Conservation (phyloP, 23 red algal genomes). For the Agarophyton chilense region DNA sequence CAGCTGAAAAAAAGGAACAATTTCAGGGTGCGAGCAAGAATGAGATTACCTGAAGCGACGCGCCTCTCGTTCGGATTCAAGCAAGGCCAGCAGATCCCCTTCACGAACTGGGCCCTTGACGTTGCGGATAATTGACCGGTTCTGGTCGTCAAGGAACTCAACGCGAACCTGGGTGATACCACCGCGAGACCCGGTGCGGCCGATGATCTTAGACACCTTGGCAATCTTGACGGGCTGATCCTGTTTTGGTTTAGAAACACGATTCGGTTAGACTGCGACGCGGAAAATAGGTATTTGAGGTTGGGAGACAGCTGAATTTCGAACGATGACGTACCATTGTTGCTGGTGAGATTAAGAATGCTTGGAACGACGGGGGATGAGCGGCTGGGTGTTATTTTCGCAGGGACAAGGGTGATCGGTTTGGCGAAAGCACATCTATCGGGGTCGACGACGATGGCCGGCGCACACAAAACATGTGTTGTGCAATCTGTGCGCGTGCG, state of each 20-base stretch:
- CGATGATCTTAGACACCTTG: conserved; percentile 95
- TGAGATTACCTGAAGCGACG: conserved; percentile 83
- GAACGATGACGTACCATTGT: too few species aligned
- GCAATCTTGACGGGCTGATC: conserved; percentile 98
- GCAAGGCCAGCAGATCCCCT: conserved; percentile 91
- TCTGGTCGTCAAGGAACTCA: conserved; percentile 91
- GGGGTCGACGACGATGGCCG: too few species aligned
- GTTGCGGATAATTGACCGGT: conserved; percentile 98
- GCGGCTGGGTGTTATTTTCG: too few species aligned
- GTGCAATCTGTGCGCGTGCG: too few species aligned
- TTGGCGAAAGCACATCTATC: too few species aligned
- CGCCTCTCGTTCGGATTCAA: conserved; percentile 97
- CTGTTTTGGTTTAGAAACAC: background rate
- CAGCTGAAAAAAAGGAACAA: background rate
- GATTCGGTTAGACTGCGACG: background rate
- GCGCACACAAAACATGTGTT: too few species aligned
- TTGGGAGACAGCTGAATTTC: background rate
- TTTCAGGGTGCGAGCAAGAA: background rate
- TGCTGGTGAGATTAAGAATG: too few species aligned
- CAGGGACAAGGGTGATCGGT: too few species aligned
- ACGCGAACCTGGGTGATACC: conserved; percentile 98
- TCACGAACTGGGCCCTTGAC: conserved; percentile 99
- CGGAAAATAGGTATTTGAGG: background rate
- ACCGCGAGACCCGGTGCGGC: conserved; percentile 97
- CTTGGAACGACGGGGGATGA: too few species aligned